phyloP scores from a whole-genome alignment of 2,329 filamentous ascomycete species.

The Calonectria crousiana region DNA sequence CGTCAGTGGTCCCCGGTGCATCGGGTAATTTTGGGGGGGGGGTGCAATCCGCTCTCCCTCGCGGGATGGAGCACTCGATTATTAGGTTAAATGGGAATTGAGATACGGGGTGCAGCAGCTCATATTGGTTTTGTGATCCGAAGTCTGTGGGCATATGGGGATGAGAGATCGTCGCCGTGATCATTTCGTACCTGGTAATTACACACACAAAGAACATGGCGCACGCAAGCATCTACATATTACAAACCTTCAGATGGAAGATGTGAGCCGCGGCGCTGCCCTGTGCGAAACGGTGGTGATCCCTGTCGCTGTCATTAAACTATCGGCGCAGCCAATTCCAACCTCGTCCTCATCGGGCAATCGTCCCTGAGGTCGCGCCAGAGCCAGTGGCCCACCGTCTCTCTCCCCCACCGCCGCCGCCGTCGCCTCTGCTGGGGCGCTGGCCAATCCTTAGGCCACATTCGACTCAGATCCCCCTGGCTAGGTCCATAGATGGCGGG shows the following conservation, averaged over 20 bases:
- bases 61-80: not conserved
- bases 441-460: constrained; percentile 20
- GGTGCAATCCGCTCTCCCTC: not conserved
- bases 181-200: constrained; percentile 14
- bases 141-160: not conserved
- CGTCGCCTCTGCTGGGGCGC: constrained; percentile 24
- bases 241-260: constrained; percentile 9
- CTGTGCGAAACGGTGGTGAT: constrained; percentile 18
- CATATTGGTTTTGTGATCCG: not conserved
- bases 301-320: constrained; percentile 50
- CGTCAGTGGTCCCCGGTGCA: not conserved
- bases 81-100: not conserved
- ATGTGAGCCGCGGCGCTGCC: not conserved
- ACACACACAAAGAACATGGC: constrained; percentile 1
- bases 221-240: constrained; percentile 1
- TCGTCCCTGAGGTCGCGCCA: constrained; percentile 37
- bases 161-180: not conserved
- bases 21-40: constrained; percentile 17
- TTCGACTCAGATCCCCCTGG: constrained; percentile 25
- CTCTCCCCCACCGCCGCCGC: constrained; percentile 23
- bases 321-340: constrained; percentile 51
- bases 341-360: constrained; percentile 46
- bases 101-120: not conserved
- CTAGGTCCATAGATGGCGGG: constrained; percentile 4
- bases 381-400: constrained; percentile 23